Evolutionary conservation across 1,284 basidiomycete genomes (phyloP).

Genomic region (Phellinidium pouzarii): DNA sequence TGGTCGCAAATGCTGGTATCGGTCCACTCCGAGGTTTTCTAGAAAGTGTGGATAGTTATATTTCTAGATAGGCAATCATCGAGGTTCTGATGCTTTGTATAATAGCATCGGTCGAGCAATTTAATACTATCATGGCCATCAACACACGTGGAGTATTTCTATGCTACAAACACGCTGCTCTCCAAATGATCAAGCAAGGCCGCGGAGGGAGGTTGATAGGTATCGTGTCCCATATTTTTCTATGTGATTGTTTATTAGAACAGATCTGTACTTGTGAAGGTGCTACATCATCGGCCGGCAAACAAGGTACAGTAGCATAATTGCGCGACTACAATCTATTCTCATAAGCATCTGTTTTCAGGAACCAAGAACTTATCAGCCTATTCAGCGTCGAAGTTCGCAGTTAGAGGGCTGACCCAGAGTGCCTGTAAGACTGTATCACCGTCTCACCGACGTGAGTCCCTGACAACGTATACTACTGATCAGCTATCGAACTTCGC

Average conservation of each 20-base stretch:
- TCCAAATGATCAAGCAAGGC: slow-evolving; percentile 20
- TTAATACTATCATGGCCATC: slow-evolving; percentile 4
- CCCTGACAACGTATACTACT: not conserved
- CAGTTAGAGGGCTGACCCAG: slow-evolving; percentile 15
- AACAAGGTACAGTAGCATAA: slow-evolving; percentile 6
- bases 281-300: slow-evolving; percentile 12
- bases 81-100: not conserved
- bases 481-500: slow-evolving; percentile 18
- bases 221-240: not conserved
- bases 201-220: slow-evolving; percentile 17
- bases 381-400: slow-evolving; percentile 16
- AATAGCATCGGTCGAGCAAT: slow-evolving; percentile 6
- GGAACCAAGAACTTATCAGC: slow-evolving; percentile 1
- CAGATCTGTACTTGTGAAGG: not conserved
- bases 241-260: not conserved
- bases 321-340: not conserved
- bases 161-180: slow-evolving; percentile 18
- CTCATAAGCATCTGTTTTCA: not conserved
- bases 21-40: not conserved
- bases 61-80: not conserved
- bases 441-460: not conserved
- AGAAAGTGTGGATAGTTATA: not conserved
- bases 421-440: slow-evolving; percentile 6
- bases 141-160: slow-evolving; percentile 17
- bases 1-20: slow-evolving; percentile 18